phyloP scores from a whole-genome alignment of 2,329 filamentous ascomycete genomes.

The Diaporthe citrichinensis region DNA sequence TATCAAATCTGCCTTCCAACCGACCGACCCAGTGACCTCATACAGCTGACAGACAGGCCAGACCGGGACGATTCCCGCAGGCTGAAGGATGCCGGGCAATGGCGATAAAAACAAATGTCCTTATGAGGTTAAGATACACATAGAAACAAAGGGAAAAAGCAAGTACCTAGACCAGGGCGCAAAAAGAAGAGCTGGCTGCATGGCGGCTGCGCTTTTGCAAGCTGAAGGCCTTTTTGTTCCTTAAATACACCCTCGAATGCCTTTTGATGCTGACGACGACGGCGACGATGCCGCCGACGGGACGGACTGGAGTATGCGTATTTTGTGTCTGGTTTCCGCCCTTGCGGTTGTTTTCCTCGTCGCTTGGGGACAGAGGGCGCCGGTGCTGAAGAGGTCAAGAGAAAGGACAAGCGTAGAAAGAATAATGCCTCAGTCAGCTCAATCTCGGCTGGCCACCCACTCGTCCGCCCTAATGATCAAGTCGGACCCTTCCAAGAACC shows the following conservation, averaged over 20 bases:
- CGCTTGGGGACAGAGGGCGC: not conserved
- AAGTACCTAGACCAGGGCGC: not conserved
- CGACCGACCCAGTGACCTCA: not conserved
- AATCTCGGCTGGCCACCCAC: not conserved
- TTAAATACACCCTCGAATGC: not conserved
- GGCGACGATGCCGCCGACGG: not conserved
- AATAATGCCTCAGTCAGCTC: not conserved
- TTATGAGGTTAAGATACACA: constrained; percentile 1
- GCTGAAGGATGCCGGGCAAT: not conserved
- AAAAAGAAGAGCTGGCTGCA: not conserved
- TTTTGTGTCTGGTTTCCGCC: not conserved
- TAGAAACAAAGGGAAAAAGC: constrained; percentile 5
- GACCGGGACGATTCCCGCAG: not conserved
- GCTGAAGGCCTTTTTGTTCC: not conserved
- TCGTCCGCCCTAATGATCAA: not conserved
- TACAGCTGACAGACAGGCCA: not conserved
- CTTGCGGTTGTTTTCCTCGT: not conserved
- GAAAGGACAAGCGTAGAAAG: not conserved
- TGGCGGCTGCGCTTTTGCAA: not conserved
- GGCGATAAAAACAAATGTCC: not conserved
- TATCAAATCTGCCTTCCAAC: not conserved
- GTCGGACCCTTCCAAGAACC: not conserved
- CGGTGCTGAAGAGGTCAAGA: not conserved
- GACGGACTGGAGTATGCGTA: not conserved
- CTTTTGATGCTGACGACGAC: not conserved